Conservation (phyloP, 257 asterid genomes). For the Penstemon newberryi region DNA sequence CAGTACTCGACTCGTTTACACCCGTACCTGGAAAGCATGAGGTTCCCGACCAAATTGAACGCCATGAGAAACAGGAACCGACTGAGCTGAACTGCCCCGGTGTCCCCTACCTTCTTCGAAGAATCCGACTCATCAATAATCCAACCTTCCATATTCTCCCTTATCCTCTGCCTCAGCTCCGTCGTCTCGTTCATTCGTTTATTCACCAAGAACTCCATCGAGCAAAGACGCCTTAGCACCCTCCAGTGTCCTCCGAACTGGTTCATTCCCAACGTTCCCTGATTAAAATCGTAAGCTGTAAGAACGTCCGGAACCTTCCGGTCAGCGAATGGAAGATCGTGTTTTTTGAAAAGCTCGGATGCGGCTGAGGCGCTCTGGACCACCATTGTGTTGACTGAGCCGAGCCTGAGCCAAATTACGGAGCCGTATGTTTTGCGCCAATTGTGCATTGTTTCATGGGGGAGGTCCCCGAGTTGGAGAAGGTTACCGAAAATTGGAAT, state of each 20-base stretch:
- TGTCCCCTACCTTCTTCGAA: slow-evolving; percentile 15
- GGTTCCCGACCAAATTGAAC: slow-evolving; percentile 50
- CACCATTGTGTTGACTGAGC: slow-evolving; percentile 54
- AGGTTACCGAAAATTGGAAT: slow-evolving; percentile 55
- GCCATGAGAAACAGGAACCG: slow-evolving; percentile 45
- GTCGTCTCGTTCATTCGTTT: slow-evolving; percentile 51
- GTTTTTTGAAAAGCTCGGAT: slow-evolving; percentile 58
- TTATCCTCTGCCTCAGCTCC: slow-evolving; percentile 36
- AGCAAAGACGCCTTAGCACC: slow-evolving; percentile 48
- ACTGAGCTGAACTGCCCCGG: slow-evolving; percentile 45
- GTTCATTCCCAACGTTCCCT: slow-evolving; percentile 48
- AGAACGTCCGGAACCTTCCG: slow-evolving; percentile 41
- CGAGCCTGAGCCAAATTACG: slow-evolving; percentile 47
- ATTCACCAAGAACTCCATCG: slow-evolving; percentile 52
- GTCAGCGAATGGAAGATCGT: slow-evolving; percentile 54
- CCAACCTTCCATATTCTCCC: slow-evolving; percentile 51
- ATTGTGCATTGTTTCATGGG: slow-evolving; percentile 43
- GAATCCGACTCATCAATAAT: slow-evolving; percentile 44
- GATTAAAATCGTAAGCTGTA: slow-evolving; percentile 42
- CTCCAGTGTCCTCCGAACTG: slow-evolving; percentile 64
- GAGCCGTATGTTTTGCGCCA: slow-evolving; percentile 44
- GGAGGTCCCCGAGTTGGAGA: slow-evolving; percentile 50
- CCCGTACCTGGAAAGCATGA: slow-evolving; percentile 38
- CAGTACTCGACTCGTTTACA: too few species aligned
- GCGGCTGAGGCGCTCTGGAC: slow-evolving; percentile 41